Conservation (phyloP, 2,329 filamentous ascomycete species). For the Talaromyces amestolkiae region DNA sequence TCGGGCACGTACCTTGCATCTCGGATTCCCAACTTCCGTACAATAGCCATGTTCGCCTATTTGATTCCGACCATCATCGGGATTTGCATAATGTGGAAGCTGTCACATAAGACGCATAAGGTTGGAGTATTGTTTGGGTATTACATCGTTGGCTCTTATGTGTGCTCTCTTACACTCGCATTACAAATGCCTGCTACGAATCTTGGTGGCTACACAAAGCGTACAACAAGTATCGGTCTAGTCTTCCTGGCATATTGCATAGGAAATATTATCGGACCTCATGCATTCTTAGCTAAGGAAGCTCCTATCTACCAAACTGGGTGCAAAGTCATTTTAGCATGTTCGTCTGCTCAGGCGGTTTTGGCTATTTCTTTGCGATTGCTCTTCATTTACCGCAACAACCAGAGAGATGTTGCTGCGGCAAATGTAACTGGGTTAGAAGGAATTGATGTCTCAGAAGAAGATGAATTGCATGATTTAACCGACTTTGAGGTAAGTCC, state of each 20-base stretch:
- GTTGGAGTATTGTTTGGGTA: constrained; percentile 53
- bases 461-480: not conserved
- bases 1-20: constrained; percentile 53
- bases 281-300: constrained; percentile 43
- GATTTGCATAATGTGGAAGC: constrained; percentile 51
- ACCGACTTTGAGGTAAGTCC: constrained; percentile 8
- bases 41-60: constrained; percentile 53
- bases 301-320: constrained; percentile 52
- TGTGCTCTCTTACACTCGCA: constrained; percentile 53
- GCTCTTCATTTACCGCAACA: constrained; percentile 9
- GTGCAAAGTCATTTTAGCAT: constrained; percentile 50
- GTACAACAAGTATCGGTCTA: constrained; percentile 47
- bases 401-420: constrained; percentile 5
- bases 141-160: constrained; percentile 52
- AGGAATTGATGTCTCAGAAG: not conserved
- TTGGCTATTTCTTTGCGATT: constrained; percentile 8
- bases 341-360: constrained; percentile 11
- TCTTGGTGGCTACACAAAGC: constrained; percentile 50
- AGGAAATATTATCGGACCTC: constrained; percentile 49
- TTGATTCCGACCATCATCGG: constrained; percentile 54
- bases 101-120: constrained; percentile 40
- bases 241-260: constrained; percentile 46
- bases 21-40: constrained; percentile 51
- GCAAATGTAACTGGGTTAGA: not conserved
- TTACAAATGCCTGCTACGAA: constrained; percentile 38